Evolutionary conservation across 2,329 filamentous ascomycete species (phyloP).

Genomic region (Paraconiothyrium brasiliense): DNA sequence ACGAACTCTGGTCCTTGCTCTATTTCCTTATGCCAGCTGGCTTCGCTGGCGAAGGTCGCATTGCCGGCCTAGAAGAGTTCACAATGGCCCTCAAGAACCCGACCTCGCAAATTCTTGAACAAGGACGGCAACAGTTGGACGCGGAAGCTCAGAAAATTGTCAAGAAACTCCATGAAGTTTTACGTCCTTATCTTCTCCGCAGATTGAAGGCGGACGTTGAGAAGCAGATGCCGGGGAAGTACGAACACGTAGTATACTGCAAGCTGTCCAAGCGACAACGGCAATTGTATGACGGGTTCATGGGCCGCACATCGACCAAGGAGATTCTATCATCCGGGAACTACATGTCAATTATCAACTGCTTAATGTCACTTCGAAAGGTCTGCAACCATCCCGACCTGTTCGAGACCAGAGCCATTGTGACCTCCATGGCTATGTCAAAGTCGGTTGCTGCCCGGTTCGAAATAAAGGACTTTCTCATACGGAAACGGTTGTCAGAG

Average conservation of each 20-base stretch:
- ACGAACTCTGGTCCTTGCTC: conserved; percentile 94
- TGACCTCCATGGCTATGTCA: conserved; percentile 93
- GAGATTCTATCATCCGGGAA: conserved; percentile 91
- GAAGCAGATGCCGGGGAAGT: conserved; percentile 98
- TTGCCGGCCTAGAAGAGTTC: conserved; percentile 94
- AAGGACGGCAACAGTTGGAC: conserved; percentile 91
- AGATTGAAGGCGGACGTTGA: conserved; percentile 96
- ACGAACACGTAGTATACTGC: conserved; percentile 96
- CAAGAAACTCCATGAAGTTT: conserved; percentile 89
- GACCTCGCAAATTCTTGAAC: conserved; percentile 94
- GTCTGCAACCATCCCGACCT: conserved; percentile 98
- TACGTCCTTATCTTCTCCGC: conserved; percentile 89
- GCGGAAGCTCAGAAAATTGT: conserved; percentile 93
- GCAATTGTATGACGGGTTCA: conserved; percentile 95
- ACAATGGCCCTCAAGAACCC: conserved; percentile 95
- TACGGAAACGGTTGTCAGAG: conserved; percentile 73
- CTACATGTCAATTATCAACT: conserved; percentile 98
- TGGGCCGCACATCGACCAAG: conserved; percentile 87
- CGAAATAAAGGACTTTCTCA: conserved; percentile 73
- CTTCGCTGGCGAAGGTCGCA: conserved; percentile 83
- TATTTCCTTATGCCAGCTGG: conserved; percentile 96
- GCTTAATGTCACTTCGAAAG: conserved; percentile 95
- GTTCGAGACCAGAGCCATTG: conserved; percentile 94
- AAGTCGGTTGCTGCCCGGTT: conserved; percentile 80
- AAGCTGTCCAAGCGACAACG: conserved; percentile 93